Evolutionary conservation across 176 grass and related monocot species (phyloP), one percentile per base, ranked within the genome.

Genomic region (Zoysia pacifica): DNA sequence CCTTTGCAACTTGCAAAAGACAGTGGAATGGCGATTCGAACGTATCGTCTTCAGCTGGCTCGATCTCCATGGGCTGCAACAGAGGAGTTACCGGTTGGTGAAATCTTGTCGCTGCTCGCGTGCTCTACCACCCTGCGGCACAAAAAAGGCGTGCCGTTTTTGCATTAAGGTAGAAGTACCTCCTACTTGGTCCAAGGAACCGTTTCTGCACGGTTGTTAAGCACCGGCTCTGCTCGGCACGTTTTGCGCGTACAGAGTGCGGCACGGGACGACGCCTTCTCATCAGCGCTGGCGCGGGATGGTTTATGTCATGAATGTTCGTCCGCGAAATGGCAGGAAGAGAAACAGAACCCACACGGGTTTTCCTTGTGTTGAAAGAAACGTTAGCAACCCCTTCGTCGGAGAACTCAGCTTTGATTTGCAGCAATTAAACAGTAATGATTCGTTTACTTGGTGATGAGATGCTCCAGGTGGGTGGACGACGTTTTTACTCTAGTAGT

Each of bases 351-450:
- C 6, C 86, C 80, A 62, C 70, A 62, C 20, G 40, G 10, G n/a
- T 7, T 48, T 84, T 70, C 41, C 81, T 41, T 79, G 48, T 80
- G 64, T 68, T 19, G 81, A 79, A 88, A 75, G 86, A 47, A 79
- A 84, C 86, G 28, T 28, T 28, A 28, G 28, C 28, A 28, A 28
- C 28, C 28, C 28, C 28, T 28, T 28, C 28, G 36, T 5, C 20
- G 44, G 5, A 63, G 63, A 53, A 44, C 39, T 70, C 74, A 46
- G 65, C 44, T 13, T 28, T 28, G 7, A 6, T 43, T 2, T 62
- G 59, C n/a, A 5, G 11, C 43, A 20, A 9, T n/a, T 44, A n/a
- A 45, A 11, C 51, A 1, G 54, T 62, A 43, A 82, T 18, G 42
- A 52, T 68, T 54, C 9, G 9, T 7, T 12, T 13, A 4, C 52